Evolutionary conservation across 345 rosid genomes (phyloP).

Genomic region (Rhodamnia argentea): DNA sequence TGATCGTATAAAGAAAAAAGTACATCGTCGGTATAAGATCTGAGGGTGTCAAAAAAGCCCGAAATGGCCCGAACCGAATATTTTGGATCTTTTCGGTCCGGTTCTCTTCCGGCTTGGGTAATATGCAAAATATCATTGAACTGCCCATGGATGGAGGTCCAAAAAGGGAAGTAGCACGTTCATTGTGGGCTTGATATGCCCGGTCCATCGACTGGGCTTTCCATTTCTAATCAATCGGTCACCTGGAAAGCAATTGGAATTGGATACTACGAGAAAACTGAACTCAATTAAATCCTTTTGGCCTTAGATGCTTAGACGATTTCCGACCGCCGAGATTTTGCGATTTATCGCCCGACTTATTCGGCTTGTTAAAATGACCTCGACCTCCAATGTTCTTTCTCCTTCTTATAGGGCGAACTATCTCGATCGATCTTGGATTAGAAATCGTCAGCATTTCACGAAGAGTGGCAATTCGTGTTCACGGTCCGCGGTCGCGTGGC

Average conservation of each 20-base stretch:
- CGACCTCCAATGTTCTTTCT: not conserved
- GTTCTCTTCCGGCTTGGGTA: not conserved
- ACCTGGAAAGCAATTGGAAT: not conserved
- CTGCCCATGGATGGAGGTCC: not conserved
- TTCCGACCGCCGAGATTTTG: not conserved
- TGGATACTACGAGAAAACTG: not conserved
- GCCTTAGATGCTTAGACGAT: not conserved
- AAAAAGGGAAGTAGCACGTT: not conserved
- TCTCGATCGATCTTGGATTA: not conserved
- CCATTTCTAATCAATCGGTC: not conserved
- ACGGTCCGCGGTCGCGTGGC: not conserved
- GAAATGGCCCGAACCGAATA: not conserved
- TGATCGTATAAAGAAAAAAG: not conserved
- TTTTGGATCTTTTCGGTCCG: not conserved
- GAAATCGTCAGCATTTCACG: not conserved
- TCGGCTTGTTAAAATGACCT: not conserved
- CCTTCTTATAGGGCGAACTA: not conserved
- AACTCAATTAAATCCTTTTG: not conserved
- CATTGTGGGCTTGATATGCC: not conserved
- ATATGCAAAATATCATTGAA: not conserved
- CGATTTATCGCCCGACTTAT: not conserved
- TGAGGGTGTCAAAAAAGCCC: not conserved
- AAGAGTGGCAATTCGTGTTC: not conserved
- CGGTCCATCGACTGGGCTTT: not conserved
- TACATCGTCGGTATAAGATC: not conserved